Percentiles rank a stretch among this genome's conserved stretches.
Evolutionary conservation across 129 eudicot species (phyloP).

Genomic region (Erigeron canadensis): DNA sequence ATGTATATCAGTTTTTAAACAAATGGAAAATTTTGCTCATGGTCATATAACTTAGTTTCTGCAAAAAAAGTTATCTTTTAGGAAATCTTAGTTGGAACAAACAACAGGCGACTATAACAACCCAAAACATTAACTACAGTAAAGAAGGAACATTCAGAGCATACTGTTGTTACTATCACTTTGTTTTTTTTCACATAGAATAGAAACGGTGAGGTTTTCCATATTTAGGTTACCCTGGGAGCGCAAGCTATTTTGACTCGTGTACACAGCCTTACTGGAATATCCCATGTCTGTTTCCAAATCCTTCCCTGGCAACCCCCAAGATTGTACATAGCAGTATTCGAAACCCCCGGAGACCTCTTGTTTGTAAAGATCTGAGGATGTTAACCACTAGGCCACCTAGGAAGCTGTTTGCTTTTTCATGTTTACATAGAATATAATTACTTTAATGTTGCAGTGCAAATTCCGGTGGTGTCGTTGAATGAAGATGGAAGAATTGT

Average conservation of each 20-base stretch:
- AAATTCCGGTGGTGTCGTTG: conserved; percentile 83
- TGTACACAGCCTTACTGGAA: too few species aligned
- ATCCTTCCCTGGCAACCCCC: too few species aligned
- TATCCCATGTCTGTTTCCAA: too few species aligned
- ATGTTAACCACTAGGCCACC: too few species aligned
- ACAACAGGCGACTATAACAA: background rate
- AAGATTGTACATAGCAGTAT: too few species aligned
- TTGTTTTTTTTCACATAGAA: background rate
- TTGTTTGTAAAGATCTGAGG: too few species aligned
- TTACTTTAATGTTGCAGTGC: conserved; percentile 51
- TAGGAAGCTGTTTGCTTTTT: background rate
- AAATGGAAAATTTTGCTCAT: background rate
- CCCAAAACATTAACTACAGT: background rate
- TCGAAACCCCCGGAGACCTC: too few species aligned
- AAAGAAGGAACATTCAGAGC: background rate
- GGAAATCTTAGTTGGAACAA: background rate
- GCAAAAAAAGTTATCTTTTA: background rate
- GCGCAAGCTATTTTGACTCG: too few species aligned
- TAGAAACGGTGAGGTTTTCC: background rate
- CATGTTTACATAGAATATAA: background rate
- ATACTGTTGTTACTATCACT: background rate
- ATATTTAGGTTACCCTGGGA: too few species aligned
- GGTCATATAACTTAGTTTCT: background rate
- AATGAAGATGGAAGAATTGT: conserved; percentile 89
- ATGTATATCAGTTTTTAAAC: background rate